phyloP scores from a whole-genome alignment of 2,329 filamentous ascomycete species.

The Rhynchosporium secalis region DNA sequence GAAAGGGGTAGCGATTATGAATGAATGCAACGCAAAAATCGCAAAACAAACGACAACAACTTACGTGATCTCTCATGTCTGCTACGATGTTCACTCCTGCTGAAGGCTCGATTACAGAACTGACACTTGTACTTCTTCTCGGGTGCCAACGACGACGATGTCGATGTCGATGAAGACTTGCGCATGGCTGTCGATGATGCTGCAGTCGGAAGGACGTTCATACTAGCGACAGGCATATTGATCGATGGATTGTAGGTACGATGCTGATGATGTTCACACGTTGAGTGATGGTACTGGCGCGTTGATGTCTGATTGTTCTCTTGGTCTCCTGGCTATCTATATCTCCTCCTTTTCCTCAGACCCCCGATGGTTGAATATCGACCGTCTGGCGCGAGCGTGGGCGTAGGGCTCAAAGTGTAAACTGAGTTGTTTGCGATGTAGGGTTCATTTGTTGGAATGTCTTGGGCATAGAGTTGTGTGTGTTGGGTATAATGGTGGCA shows the following conservation, averaged over 20 bases:
- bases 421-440: constrained; percentile 49
- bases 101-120: constrained; percentile 97
- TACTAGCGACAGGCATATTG: constrained; percentile 64
- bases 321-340: not conserved
- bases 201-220: constrained; percentile 59
- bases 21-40: too few species aligned
- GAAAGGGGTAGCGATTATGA: not conserved
- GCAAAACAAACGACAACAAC: constrained; percentile 46
- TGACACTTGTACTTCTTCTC: constrained; percentile 99
- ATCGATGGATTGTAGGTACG: not conserved
- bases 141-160: constrained; percentile 62
- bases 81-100: constrained; percentile 93
- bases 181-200: constrained; percentile 69
- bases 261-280: constrained; percentile 34
- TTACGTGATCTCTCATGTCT: constrained; percentile 97
- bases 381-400: constrained; percentile 41
- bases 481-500: constrained; percentile 44
- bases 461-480: constrained; percentile 56
- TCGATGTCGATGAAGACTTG: constrained; percentile 49
- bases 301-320: not conserved
- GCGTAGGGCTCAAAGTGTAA: constrained; percentile 71
- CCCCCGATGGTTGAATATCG: constrained; percentile 38
- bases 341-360: constrained; percentile 31
- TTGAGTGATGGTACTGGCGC: constrained; percentile 16
- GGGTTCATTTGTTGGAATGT: constrained; percentile 55